phyloP scores from a whole-genome alignment of 331 rosid species.

The Saraca asoca region DNA sequence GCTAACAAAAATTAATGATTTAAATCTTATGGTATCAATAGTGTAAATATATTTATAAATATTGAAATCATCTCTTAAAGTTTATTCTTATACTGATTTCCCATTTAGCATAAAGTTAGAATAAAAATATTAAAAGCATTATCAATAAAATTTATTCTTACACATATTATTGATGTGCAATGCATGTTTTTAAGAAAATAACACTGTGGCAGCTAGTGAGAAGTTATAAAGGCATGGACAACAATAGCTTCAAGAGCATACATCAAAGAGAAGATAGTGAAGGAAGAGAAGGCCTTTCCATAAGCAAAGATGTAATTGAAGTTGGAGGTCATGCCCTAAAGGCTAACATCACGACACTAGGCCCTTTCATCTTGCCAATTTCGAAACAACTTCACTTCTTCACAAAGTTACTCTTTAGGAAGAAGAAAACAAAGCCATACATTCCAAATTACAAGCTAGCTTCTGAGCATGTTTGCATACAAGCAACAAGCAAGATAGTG shows the following conservation, averaged over 20 bases:
- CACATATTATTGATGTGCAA: too few relatives aligned
- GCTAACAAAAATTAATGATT: too few relatives aligned
- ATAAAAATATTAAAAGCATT: too few relatives aligned
- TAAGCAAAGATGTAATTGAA: conserved; percentile 54
- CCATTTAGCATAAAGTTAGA: too few relatives aligned
- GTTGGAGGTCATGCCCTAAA: conserved; percentile 57
- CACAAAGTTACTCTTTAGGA: conserved; percentile 45
- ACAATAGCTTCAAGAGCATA: conserved; percentile 55
- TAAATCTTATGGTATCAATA: too few relatives aligned
- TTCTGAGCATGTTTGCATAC: conserved; percentile 55
- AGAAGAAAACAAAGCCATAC: conserved; percentile 46
- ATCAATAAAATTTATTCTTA: too few relatives aligned
- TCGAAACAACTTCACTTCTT: conserved; percentile 54
- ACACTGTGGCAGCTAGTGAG: conserved; percentile 47
- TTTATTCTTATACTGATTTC: too few relatives aligned
- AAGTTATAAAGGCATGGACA: conserved; percentile 63
- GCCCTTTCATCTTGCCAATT: conserved; percentile 53
- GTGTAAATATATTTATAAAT: too few relatives aligned
- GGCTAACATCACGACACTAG: conserved; percentile 55
- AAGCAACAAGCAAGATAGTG: conserved; percentile 61
- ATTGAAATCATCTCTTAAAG: too few relatives aligned
- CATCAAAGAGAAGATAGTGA: conserved; percentile 49
- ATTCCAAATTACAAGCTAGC: conserved; percentile 50
- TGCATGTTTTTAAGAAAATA: conserved; percentile 22
- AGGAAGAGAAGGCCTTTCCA: conserved; percentile 48